Base-by-base conservation (phyloP, 2,329 filamentous ascomycete species). In the Sphaerulina vaccinii region DNA sequence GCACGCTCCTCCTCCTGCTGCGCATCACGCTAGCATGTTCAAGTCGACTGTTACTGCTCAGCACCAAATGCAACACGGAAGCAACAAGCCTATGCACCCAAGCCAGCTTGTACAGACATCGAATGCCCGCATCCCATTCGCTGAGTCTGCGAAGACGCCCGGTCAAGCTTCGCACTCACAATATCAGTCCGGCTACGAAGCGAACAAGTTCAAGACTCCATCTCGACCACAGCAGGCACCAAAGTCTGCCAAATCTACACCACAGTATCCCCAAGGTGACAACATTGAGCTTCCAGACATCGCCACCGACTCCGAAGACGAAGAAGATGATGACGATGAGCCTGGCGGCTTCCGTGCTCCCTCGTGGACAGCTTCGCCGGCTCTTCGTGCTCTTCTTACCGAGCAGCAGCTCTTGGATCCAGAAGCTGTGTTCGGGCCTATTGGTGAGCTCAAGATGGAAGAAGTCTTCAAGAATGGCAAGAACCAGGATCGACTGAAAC, bases 261-360 rank as follows among this genome's bases (percentile, higher is more conserved):
- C 90, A 1, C 83, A 88, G 46, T 95, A 95, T 72, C 87, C 86
- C 55, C 92, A 90, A 62, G 90, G 91, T 55, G 93, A 99, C 53
- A 82, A 81, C 45, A 96, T 99, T 64, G 87, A 93, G 60, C 82
- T 99, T 2, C 92, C 93, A 0, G 93, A 99, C 62, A 97, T 99
- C 62, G 84, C 90, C 58, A 97, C 93, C 1, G 95, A 99, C 67
- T 90, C 90, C 23, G 91, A 96, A 64, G 89, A 95, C 53, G 87
- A 92, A 42, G 87, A 92, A 55, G 82, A 79, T 2, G 81, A 83
- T 11, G 74, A 74, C 5, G 74, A 74, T 29, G 57, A 58, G 19
- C 62, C 60, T 24, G 65, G 62, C 39, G 76, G 77, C 41, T 84
- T 88, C 64, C 75, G 73, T 48, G 81, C 89, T 13, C 88, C 90